phyloP scores from a whole-genome alignment of 78 protist species.

The Dictyostelium discoideum region DNA sequence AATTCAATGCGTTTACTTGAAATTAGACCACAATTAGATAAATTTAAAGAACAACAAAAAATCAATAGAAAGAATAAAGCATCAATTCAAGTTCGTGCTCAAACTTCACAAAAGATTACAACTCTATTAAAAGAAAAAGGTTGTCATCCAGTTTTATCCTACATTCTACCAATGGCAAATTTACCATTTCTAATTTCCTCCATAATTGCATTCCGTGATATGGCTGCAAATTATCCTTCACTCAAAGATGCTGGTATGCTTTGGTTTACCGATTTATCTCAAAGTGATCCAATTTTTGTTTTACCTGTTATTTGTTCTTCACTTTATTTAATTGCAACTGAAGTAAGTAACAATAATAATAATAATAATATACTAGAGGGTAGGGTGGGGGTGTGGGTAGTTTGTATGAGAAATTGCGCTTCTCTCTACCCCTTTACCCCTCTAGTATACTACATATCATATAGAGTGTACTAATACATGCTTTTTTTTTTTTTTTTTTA shows the following conservation, averaged over 20 bases:
- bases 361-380: neutral
- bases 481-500: neutral
- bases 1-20: constrained; percentile 28
- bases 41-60: constrained; percentile 38
- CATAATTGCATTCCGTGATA: constrained; percentile 54
- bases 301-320: constrained; percentile 34
- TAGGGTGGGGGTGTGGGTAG: too few species aligned
- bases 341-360: neutral
- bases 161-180: constrained; percentile 32
- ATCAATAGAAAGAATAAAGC: neutral
- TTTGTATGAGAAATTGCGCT: too few species aligned
- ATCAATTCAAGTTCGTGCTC: neutral
- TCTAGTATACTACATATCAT: too few species aligned
- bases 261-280: constrained; percentile 51
- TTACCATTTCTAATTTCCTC: constrained; percentile 57
- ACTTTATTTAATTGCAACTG: constrained; percentile 21
- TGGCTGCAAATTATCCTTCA: constrained; percentile 60
- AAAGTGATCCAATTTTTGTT: constrained; percentile 18
- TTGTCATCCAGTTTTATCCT: constrained; percentile 52
- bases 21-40: constrained; percentile 66
- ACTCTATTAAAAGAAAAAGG: constrained; percentile 31
- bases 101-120: constrained; percentile 1
- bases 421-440: too few species aligned
- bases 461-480: too few species aligned
- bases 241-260: constrained; percentile 46